phyloP scores from a whole-genome alignment of 257 asterid genomes.

The Fraxinus quadrangulata region DNA sequence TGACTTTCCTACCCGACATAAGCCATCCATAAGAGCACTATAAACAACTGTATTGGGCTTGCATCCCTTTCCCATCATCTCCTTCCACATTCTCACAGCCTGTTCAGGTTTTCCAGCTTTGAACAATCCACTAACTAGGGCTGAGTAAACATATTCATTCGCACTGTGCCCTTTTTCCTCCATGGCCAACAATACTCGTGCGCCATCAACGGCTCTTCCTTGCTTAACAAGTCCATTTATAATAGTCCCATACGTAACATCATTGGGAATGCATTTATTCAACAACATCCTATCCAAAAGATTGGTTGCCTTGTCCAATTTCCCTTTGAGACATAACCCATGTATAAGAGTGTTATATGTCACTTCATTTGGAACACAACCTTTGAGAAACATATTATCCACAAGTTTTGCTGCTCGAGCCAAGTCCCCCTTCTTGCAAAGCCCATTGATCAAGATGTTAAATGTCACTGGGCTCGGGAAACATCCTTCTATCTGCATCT shows the following conservation, averaged over 20 bases:
- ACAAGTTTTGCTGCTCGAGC: slow-evolving; percentile 72
- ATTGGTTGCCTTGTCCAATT: slow-evolving; percentile 71
- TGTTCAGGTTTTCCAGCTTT: slow-evolving; percentile 64
- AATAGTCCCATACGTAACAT: slow-evolving; percentile 79
- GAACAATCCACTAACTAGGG: slow-evolving; percentile 83
- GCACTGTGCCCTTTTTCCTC: slow-evolving; percentile 69
- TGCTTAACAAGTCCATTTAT: slow-evolving; percentile 77
- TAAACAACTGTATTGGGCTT: slow-evolving; percentile 76
- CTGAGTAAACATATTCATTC: slow-evolving; percentile 69
- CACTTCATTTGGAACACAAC: slow-evolving; percentile 81
- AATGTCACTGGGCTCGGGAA: slow-evolving; percentile 59
- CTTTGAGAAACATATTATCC: slow-evolving; percentile 92
- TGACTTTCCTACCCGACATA: slow-evolving; percentile 65
- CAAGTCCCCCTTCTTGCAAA: slow-evolving; percentile 82
- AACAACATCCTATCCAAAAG: slow-evolving; percentile 76
- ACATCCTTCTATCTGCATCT: slow-evolving; percentile 93
- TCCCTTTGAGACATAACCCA: slow-evolving; percentile 84
- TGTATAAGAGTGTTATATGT: slow-evolving; percentile 91
- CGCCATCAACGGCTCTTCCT: slow-evolving; percentile 68
- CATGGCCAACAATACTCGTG: slow-evolving; percentile 55
- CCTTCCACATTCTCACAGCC: slow-evolving; percentile 63
- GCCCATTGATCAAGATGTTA: slow-evolving; percentile 84
- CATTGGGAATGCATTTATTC: slow-evolving; percentile 60
- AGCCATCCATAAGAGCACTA: slow-evolving; percentile 83
- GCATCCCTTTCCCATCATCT: slow-evolving; percentile 62